These are phyloP conservation scores for Phytophthora quininea DNA, from an alignment of 352 stramenopile genomes.

Conservation along the genomic window DNA sequence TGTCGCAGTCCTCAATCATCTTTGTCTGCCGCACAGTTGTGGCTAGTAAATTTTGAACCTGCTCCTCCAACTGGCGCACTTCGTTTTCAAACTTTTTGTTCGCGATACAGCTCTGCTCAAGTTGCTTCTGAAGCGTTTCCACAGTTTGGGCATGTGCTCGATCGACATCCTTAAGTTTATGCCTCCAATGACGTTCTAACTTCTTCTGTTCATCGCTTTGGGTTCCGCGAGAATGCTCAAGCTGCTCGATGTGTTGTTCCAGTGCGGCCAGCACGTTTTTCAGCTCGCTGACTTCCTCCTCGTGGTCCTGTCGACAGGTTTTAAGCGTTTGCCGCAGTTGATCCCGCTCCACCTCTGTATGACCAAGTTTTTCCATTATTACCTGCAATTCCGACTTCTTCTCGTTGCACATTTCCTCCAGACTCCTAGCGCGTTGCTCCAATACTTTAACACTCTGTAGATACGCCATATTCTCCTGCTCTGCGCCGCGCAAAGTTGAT, in stretches of 20 bases:
- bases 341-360: constrained; percentile 44
- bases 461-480: constrained; percentile 62
- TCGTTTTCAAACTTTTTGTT: constrained; percentile 34
- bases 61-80: constrained; percentile 41
- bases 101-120: constrained; percentile 35
- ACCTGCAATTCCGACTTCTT: constrained; percentile 36
- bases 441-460: constrained; percentile 63
- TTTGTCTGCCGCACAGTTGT: constrained; percentile 70
- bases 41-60: constrained; percentile 55
- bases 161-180: constrained; percentile 32
- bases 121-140: constrained; percentile 32
- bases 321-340: constrained; percentile 39
- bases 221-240: constrained; percentile 37
- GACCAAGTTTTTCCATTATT: constrained; percentile 20
- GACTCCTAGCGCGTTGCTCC: constrained; percentile 46
- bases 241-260: constrained; percentile 39
- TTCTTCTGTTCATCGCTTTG: constrained; percentile 29
- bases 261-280: constrained; percentile 31
- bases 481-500: constrained; percentile 40
- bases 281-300: constrained; percentile 30
- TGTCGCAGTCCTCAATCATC: constrained; percentile 82
- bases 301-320: constrained; percentile 37
- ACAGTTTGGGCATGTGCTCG: constrained; percentile 33
- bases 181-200: constrained; percentile 42
- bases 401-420: constrained; percentile 44